A percentile compares a stretch with the other conserved stretches of the same genome.
Evolutionary conservation across 805 yeast genomes (phyloP).

Genomic region (Metschnikowia corniflorae): DNA sequence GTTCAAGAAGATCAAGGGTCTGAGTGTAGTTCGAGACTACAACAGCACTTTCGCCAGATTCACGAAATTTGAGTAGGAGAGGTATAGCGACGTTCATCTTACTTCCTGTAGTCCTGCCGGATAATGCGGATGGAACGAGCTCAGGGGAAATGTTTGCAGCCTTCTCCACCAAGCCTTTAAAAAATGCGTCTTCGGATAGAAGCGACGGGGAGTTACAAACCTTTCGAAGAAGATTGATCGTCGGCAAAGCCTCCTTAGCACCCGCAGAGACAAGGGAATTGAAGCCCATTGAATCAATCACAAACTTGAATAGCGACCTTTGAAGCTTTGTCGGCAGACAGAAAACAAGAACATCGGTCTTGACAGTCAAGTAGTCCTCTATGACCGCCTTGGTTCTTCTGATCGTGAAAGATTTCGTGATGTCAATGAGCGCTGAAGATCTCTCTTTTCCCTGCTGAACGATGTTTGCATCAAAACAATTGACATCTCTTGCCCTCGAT

Average conservation of each 20-base stretch:
- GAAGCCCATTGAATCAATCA: slow-evolving; percentile 39
- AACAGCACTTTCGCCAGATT: slow-evolving; percentile 66
- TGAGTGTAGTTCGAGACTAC: slow-evolving; percentile 85
- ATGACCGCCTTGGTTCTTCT: slow-evolving; percentile 66
- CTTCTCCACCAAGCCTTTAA: slow-evolving; percentile 6
- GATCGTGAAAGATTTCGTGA: slow-evolving; percentile 65
- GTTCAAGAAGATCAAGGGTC: slow-evolving; percentile 74
- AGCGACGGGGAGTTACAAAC: slow-evolving; percentile 80
- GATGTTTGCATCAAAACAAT: slow-evolving; percentile 48
- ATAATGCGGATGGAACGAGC: slow-evolving; percentile 19
- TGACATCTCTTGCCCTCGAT: slow-evolving; percentile 58
- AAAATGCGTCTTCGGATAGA: slow-evolving; percentile 44
- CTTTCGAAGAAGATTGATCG: slow-evolving; percentile 74
- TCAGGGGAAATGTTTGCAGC: slow-evolving; percentile 4
- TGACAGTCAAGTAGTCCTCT: slow-evolving; percentile 60
- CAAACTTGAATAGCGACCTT: slow-evolving; percentile 47
- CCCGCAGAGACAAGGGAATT: slow-evolving; percentile 26
- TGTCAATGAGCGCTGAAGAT: slow-evolving; percentile 57
- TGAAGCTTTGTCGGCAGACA: slow-evolving; percentile 73
- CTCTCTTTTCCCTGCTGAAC: slow-evolving; percentile 56
- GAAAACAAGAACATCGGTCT: slow-evolving; percentile 72
- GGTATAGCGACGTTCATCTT: slow-evolving; percentile 61
- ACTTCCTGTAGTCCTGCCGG: slow-evolving; percentile 37
- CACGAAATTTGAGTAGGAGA: slow-evolving; percentile 48
- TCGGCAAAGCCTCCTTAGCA: slow-evolving; percentile 48